Conservation (phyloP, 2,329 filamentous ascomycete genomes). For the Cladosporium colombiae region DNA sequence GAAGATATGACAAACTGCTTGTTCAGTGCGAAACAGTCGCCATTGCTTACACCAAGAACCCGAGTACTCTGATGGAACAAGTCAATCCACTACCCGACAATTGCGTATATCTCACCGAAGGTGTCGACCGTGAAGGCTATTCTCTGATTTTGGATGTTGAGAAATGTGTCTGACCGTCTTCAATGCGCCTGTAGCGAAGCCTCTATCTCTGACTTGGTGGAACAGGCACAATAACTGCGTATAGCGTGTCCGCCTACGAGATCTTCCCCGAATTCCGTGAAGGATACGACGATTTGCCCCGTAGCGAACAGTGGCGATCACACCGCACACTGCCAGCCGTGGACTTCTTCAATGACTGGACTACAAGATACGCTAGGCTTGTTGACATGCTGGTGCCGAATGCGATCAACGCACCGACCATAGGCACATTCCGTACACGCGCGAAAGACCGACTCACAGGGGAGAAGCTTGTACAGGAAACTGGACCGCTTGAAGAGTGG, state of each 20-base stretch:
- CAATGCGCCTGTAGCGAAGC: not conserved
- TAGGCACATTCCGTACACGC: not conserved
- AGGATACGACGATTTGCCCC: not conserved
- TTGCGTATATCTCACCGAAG: constrained; percentile 14
- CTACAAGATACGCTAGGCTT: constrained; percentile 10
- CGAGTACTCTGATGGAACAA: constrained; percentile 4
- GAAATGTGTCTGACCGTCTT: not conserved
- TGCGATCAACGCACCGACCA: not conserved
- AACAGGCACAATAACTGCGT: constrained; percentile 10
- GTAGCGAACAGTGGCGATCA: constrained; percentile 6
- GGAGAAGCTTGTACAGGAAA: not conserved
- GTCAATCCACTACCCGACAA: not conserved
- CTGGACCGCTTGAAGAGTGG: not conserved
- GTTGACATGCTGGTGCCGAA: constrained; percentile 11
- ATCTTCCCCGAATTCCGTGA: not conserved
- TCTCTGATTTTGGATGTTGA: constrained; percentile 8
- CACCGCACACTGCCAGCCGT: constrained; percentile 32
- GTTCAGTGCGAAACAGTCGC: not conserved
- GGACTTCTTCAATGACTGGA: constrained; percentile 55
- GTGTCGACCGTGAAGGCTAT: constrained; percentile 6
- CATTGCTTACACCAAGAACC: not conserved
- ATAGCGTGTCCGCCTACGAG: constrained; percentile 3
- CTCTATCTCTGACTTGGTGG: not conserved
- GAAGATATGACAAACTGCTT: not conserved
- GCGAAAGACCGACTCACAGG: not conserved